Percentiles rank a stretch among this genome's conserved stretches.
Conservation (phyloP, 2,329 filamentous ascomycete genomes). For the Paracamarosporium sp. region DNA sequence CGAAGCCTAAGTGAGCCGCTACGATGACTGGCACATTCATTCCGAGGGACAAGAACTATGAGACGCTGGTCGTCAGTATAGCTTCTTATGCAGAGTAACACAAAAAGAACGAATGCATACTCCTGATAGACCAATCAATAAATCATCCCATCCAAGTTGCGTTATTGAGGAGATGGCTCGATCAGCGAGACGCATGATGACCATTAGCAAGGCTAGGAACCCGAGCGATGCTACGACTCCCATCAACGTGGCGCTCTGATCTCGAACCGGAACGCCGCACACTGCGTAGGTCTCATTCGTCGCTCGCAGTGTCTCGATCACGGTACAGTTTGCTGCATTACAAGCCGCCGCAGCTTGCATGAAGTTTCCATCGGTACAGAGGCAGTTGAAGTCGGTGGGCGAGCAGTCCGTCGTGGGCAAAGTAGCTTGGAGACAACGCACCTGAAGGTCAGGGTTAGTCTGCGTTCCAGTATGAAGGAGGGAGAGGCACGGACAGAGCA, state of each 20-base stretch:
- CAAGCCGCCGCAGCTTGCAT: conserved; percentile 28
- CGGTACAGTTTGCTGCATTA: conserved; percentile 36
- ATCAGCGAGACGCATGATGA: conserved; percentile 31
- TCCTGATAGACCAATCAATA: conserved; percentile 36
- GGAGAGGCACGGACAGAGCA: conserved; percentile 15
- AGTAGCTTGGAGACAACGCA: conserved; percentile 22
- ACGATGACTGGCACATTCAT: conserved; percentile 34
- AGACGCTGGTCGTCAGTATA: conserved; percentile 3
- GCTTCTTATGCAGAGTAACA: neutral
- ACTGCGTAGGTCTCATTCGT: conserved; percentile 34
- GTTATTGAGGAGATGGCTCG: conserved; percentile 27
- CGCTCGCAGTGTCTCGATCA: conserved; percentile 30
- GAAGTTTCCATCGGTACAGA: conserved; percentile 33
- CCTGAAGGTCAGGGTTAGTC: conserved; percentile 13
- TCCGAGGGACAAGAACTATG: conserved; percentile 29
- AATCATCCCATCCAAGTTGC: conserved; percentile 37
- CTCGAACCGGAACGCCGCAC: conserved; percentile 32
- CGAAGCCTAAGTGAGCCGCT: conserved; percentile 34
- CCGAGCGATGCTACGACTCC: conserved; percentile 30
- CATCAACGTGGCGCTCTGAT: conserved; percentile 25
- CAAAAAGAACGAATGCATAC: conserved; percentile 19
- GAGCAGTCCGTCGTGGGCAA: conserved; percentile 26
- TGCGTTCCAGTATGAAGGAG: neutral
- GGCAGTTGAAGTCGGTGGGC: conserved; percentile 30
- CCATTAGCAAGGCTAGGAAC: conserved; percentile 33